Conservation (phyloP, 306 rosid genomes). For the Echinosophora koreensis region DNA sequence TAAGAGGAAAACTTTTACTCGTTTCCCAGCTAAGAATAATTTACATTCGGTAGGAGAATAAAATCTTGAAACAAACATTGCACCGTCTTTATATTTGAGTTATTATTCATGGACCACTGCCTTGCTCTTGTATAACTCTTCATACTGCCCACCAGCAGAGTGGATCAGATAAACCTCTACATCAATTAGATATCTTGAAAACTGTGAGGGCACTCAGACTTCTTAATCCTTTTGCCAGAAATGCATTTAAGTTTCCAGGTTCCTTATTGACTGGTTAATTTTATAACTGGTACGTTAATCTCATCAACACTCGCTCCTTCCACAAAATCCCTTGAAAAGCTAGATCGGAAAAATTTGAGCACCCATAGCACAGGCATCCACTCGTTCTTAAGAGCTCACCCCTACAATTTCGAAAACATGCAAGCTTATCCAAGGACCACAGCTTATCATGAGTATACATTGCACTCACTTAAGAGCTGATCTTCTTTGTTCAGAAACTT, state of each 20-base stretch:
- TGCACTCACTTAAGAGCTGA: slow-evolving; percentile 94
- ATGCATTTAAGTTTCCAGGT: slow-evolving; percentile 53
- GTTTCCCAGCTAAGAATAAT: slow-evolving; percentile 60
- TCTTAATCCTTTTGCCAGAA: slow-evolving; percentile 53
- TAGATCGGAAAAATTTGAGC: slow-evolving; percentile 55
- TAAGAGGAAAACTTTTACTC: slow-evolving; percentile 52
- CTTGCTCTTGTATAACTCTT: slow-evolving; percentile 52
- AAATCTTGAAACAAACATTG: slow-evolving; percentile 58
- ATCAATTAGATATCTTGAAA: slow-evolving; percentile 56
- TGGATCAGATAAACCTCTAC: slow-evolving; percentile 47
- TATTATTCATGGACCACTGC: slow-evolving; percentile 51
- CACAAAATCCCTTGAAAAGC: slow-evolving; percentile 54
- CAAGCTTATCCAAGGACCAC: slow-evolving; percentile 48
- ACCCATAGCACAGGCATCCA: slow-evolving; percentile 58
- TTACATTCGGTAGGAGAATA: slow-evolving; percentile 57
- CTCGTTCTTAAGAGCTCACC: slow-evolving; percentile 52
- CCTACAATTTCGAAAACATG: slow-evolving; percentile 52
- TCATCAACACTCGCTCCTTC: slow-evolving; percentile 55
- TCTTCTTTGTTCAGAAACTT: slow-evolving; percentile 78
- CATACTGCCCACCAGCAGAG: slow-evolving; percentile 53
- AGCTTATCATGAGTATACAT: slow-evolving; percentile 73
- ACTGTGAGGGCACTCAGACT: slow-evolving; percentile 56
- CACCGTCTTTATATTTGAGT: slow-evolving; percentile 54
- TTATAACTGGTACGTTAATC: slow-evolving; percentile 57
- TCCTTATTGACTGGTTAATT: slow-evolving; percentile 69